These are phyloP conservation scores for Ustilago trichophora DNA, from an alignment of 1,284 basidiomycete genomes.

Conservation along the genomic window DNA sequence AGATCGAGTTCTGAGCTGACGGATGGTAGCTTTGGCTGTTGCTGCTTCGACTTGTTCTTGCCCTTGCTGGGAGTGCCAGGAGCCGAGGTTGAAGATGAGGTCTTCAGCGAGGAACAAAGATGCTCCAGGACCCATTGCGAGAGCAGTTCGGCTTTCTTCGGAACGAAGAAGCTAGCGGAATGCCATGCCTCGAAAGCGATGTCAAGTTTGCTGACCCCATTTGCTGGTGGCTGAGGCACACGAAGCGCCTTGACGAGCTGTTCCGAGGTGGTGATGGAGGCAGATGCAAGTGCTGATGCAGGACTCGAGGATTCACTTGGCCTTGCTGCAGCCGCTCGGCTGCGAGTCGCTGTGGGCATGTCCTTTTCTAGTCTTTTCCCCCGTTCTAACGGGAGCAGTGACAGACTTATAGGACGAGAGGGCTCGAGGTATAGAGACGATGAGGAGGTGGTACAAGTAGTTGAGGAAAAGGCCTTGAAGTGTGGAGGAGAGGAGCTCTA, in stretches of 20 bases:
- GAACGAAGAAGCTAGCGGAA: constrained; percentile 32
- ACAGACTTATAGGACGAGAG: not conserved
- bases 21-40: not conserved
- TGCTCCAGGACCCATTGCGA: constrained; percentile 48
- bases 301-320: not conserved
- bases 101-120: constrained; percentile 24
- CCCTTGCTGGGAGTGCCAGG: constrained; percentile 21
- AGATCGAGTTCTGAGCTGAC: constrained; percentile 9
- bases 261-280: constrained; percentile 54
- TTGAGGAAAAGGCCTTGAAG: not conserved
- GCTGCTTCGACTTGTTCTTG: constrained; percentile 32
- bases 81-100: constrained; percentile 4
- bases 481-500: constrained; percentile 28
- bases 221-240: constrained; percentile 21
- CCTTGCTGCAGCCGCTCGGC: constrained; percentile 2
- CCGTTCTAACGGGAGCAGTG: too few species aligned
- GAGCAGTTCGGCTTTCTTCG: constrained; percentile 51
- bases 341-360: constrained; percentile 9
- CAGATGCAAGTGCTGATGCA: constrained; percentile 17
- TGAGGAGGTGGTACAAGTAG: not conserved
- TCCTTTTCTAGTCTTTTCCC: not conserved
- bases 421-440: not conserved
- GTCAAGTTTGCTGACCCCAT: constrained; percentile 28
- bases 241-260: constrained; percentile 56
- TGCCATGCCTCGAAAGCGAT: constrained; percentile 39